Evolutionary conservation across 495 filamentous ascomycete species (phyloP).

Genomic region (Penicillium pancosmium): DNA sequence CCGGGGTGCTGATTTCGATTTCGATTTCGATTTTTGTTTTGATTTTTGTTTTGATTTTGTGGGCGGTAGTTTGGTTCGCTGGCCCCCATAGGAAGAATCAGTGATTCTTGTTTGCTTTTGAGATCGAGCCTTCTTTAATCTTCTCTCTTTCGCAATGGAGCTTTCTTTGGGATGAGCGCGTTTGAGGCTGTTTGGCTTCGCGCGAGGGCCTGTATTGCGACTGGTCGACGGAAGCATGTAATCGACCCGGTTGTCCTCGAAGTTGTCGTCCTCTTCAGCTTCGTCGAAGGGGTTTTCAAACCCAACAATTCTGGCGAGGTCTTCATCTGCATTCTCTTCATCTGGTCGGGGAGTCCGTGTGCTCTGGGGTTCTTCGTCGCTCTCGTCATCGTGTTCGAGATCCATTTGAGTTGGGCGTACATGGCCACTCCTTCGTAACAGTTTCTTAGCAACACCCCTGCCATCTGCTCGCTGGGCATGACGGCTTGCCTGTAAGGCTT

Average conservation of each 20-base stretch:
- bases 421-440: slow-evolving; percentile 31
- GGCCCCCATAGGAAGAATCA: slow-evolving; percentile 34
- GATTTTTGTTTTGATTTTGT: slow-evolving; percentile 24
- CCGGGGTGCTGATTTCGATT: slow-evolving; percentile 37
- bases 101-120: slow-evolving; percentile 39
- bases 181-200: slow-evolving; percentile 46
- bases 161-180: slow-evolving; percentile 24
- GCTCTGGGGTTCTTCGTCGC: slow-evolving; percentile 44
- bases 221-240: slow-evolving; percentile 52
- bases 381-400: slow-evolving; percentile 51
- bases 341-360: background rate
- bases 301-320: slow-evolving; percentile 16
- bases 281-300: slow-evolving; percentile 28
- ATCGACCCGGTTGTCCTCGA: slow-evolving; percentile 62
- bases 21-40: slow-evolving; percentile 22
- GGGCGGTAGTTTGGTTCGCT: slow-evolving; percentile 29
- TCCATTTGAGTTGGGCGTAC: slow-evolving; percentile 41
- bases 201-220: slow-evolving; percentile 10
- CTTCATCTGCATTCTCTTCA: slow-evolving; percentile 7
- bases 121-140: slow-evolving; percentile 30
- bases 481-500: slow-evolving; percentile 23
- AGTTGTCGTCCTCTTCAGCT: slow-evolving; percentile 42
- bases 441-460: slow-evolving; percentile 50
- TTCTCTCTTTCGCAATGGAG: slow-evolving; percentile 14
- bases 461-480: slow-evolving; percentile 32